A percentile compares a stretch with the other conserved stretches of the same genome.
phyloP scores from a whole-genome alignment of 1,284 basidiomycete genomes.

The Lentinus polychrous region DNA sequence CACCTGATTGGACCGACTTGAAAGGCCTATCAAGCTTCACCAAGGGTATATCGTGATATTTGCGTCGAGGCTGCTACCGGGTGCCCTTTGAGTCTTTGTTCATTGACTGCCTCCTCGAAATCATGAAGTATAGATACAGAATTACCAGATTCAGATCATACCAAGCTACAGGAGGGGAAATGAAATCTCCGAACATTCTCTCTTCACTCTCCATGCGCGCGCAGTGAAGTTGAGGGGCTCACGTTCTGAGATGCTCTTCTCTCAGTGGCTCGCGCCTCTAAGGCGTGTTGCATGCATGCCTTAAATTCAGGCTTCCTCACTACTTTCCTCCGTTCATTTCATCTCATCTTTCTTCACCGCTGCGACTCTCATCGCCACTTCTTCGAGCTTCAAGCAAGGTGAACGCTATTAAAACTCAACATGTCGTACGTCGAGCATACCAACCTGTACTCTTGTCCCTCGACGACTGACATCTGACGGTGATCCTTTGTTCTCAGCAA shows the following conservation, averaged over 20 bases:
- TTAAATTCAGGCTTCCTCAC: neutral
- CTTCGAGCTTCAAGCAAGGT: neutral
- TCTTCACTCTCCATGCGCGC: neutral
- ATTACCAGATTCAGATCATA: neutral
- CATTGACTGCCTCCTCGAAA: too few species aligned
- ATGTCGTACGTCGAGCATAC: too few species aligned
- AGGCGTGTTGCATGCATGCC: neutral
- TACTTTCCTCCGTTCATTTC: neutral
- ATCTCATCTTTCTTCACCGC: neutral
- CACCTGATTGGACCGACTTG: too few species aligned
- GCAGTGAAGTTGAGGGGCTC: neutral
- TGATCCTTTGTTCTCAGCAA: slow-evolving; percentile 4
- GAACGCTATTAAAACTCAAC: too few species aligned
- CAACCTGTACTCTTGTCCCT: too few species aligned
- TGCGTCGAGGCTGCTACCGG: too few species aligned
- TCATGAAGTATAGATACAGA: too few species aligned
- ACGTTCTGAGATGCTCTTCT: neutral
- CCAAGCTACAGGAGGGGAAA: neutral
- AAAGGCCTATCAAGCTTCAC: too few species aligned
- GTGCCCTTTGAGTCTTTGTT: too few species aligned
- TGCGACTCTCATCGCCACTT: neutral
- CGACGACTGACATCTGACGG: neutral
- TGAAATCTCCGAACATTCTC: neutral
- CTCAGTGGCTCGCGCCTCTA: neutral
- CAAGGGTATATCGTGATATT: too few species aligned